Conservation (phyloP, 805 yeast species). For the Wickerhamomyces strasburgensis region DNA sequence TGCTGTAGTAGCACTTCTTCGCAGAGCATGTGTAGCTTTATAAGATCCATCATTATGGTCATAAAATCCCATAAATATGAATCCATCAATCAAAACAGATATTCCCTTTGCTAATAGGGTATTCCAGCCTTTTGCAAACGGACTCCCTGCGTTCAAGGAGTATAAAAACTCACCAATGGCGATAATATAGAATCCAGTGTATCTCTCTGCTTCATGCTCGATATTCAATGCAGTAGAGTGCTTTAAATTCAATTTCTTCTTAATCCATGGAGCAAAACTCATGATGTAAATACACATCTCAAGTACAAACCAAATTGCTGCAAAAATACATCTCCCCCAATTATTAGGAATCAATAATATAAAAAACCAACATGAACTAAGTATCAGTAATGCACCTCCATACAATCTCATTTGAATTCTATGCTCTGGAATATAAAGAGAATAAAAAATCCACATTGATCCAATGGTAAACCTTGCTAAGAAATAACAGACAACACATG, state of each 20-base stretch:
- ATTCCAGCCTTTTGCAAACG: conserved; percentile 40
- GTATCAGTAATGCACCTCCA: conserved; percentile 28
- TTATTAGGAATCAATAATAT: conserved; percentile 41
- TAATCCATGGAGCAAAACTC: conserved; percentile 40
- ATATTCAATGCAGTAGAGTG: conserved; percentile 58
- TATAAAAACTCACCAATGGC: conserved; percentile 63
- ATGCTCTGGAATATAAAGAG: conserved; percentile 44
- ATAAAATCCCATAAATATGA: conserved; percentile 47
- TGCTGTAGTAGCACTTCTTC: conserved; percentile 44
- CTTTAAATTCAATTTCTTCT: conserved; percentile 34
- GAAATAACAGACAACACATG: conserved; percentile 35
- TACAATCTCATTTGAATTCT: conserved; percentile 44
- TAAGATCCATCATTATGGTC: conserved; percentile 46
- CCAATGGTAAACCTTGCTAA: conserved; percentile 35
- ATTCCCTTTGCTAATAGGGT: conserved; percentile 43
- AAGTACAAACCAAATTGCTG: conserved; percentile 34
- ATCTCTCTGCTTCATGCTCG: conserved; percentile 63
- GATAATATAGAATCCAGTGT: conserved; percentile 52
- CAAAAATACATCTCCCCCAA: conserved; percentile 42
- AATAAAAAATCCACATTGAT: conserved; percentile 30
- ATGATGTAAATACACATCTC: conserved; percentile 37
- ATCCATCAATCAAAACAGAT: conserved; percentile 43
- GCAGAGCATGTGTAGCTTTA: conserved; percentile 48
- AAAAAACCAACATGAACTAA: conserved; percentile 42
- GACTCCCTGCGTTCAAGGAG: conserved; percentile 44